These are phyloP conservation scores for Earliella scabrosa DNA, from an alignment of 1,284 basidiomycete genomes.

Conservation along the genomic window DNA sequence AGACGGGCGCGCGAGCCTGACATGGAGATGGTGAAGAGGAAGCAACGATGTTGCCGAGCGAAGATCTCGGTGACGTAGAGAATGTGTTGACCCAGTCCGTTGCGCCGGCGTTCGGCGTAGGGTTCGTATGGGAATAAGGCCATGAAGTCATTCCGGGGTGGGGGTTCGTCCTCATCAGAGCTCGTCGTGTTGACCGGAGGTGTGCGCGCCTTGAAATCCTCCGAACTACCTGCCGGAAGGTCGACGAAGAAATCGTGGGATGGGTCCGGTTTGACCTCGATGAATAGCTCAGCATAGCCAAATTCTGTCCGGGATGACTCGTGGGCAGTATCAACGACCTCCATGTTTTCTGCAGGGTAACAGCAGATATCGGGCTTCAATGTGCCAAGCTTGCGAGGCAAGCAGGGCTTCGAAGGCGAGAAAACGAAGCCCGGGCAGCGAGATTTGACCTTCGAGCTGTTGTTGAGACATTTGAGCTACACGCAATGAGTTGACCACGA, in stretches of 20 bases:
- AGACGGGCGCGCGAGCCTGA: background rate
- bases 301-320: slow-evolving; percentile 4
- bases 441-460: background rate
- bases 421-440: slow-evolving; percentile 9
- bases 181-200: too few species aligned
- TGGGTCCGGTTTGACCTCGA: slow-evolving; percentile 4
- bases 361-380: slow-evolving; percentile 15
- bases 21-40: slow-evolving; percentile 8
- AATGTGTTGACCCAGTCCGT: slow-evolving; percentile 3
- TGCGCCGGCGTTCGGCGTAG: background rate
- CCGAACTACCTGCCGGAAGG: too few species aligned
- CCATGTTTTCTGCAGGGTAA: background rate
- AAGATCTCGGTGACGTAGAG: slow-evolving; percentile 9
- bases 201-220: too few species aligned
- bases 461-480: background rate
- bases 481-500: too few species aligned
- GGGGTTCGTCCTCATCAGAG: background rate
- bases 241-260: slow-evolving; percentile 3
- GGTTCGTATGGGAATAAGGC: background rate
- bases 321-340: background rate
- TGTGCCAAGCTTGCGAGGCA: background rate
- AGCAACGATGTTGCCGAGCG: slow-evolving; percentile 7
- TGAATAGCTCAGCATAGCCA: slow-evolving; percentile 13
- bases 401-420: background rate
- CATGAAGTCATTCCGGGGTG: background rate